Base-by-base conservation (phyloP, 768 basidiomycete species). In the Baorangia bicolor region DNA sequence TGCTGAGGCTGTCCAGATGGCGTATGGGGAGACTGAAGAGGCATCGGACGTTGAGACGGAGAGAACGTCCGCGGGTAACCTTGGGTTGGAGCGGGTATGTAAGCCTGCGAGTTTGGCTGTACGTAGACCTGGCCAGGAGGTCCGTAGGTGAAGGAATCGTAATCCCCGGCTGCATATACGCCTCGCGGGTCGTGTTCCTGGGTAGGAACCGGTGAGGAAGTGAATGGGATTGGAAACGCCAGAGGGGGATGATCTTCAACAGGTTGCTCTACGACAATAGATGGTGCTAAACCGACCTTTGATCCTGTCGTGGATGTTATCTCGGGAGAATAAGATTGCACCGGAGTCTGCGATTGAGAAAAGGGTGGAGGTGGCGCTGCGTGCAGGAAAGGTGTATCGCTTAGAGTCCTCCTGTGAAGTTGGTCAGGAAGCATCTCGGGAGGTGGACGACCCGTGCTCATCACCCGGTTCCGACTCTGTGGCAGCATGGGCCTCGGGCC, bases 401-500 rank as follows among this genome's bases (percentile, higher is more conserved):
- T 59, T 27, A 43, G 20, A 16, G 57, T 41, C 33, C 45, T 62
- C 33, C 46, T 57, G 44, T 48, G 55, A 40, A 46, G 50, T 5
- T 30, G 48, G 10, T 54, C 49, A 13, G 59, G 44, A 44, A 51
- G 45, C n/a, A 30, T 21, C 23, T 61, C 64, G 1, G 54, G 56
- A 27, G 57, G 44, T 44, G 35, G 48, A 25, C 27, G 62, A 37
- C 42, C 58, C 30, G 18, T 45, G 55, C 53, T 59, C 30, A 43
- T 53, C 39, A 46, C 51, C 28, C 49, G 38, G 31, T 51, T 46
- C 44, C 63, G 61, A 50, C 44, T 63, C 44, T 45, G 65, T 44
- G 51, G 49, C 10, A 21, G 69, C 42, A 45, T 49, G 35, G 69
- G 51, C 55, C 69, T 55, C 13, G 58, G 56, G 33, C 64, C 57